Evolutionary conservation across 164 flowering plant species (phyloP), one percentile per base, ranked within the genome.

Genomic region (Aristolochia contorta): DNA sequence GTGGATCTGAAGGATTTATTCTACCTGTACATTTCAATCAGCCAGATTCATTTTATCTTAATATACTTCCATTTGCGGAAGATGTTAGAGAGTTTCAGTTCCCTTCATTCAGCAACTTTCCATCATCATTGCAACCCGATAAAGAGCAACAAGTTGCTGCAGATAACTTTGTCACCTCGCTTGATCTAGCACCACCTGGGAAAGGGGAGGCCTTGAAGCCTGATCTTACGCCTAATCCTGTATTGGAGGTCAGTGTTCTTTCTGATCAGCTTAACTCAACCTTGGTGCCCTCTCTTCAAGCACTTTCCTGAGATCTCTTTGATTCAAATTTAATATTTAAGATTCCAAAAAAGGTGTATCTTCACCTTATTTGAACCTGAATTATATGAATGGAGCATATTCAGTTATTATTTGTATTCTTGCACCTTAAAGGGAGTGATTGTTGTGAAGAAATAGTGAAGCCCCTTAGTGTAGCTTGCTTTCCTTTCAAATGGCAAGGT

Each of bases 11-110:
- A 3, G 43, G 43, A 37, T 37, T 10, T 3, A 3, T 37, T 37
- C 9, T 37, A 37, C 43, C 53, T 30, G 18, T 16, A 14, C 27
- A 32, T 22, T 0, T 54, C 24, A 14, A 33, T 67, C 82, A 90
- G 99, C 84, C 97, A 58, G 99, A 86, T 81, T 88, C 91, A 9
- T 90, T 90, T 68, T 93, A 77, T 81, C 91, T 93, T 82, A 93
- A 93, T 67, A 84, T 84, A 33, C 96, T 93, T 68, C 99, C 97
- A 46, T 93, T 90, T 64, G 88, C 87, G 45, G 99, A 93, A 75
- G 97, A 93, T 83, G 81, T 93, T 53, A 80, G 99, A 59, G 99
- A 93, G 71, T 93, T 88, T 75, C 92, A 84, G 63, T 93, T 93
- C 70, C 92, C 95, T 15, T 93, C 97, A 62, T 86, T 93, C 78